These are phyloP conservation scores for Phellinidium pouzarii DNA, from an alignment of 1,284 basidiomycete species.

Conservation along the genomic window DNA sequence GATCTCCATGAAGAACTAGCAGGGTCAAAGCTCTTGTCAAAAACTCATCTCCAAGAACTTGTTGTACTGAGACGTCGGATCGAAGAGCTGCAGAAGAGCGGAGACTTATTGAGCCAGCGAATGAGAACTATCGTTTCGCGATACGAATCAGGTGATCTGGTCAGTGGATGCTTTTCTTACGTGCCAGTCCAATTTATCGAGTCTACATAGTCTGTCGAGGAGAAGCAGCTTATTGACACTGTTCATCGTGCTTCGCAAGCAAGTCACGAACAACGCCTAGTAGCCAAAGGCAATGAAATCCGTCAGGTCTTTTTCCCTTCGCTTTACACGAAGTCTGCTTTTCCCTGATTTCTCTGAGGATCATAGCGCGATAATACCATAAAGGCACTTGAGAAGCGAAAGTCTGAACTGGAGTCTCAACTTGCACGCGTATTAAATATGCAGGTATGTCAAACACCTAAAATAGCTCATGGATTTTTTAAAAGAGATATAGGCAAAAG, in stretches of 20 bases:
- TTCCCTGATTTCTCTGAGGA: neutral
- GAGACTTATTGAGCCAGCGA: slow-evolving; percentile 21
- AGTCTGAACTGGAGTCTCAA: slow-evolving; percentile 28
- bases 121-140: slow-evolving; percentile 29
- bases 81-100: slow-evolving; percentile 16
- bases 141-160: slow-evolving; percentile 31
- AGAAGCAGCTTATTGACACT: slow-evolving; percentile 30
- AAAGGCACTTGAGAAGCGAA: slow-evolving; percentile 28
- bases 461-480: too few relatives aligned
- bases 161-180: slow-evolving; percentile 19
- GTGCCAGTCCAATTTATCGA: neutral
- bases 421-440: slow-evolving; percentile 23
- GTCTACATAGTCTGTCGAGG: slow-evolving; percentile 27
- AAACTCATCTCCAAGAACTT: slow-evolving; percentile 10
- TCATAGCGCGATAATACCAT: slow-evolving; percentile 32
- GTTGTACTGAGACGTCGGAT: slow-evolving; percentile 22
- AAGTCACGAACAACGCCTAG: slow-evolving; percentile 31
- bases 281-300: slow-evolving; percentile 34
- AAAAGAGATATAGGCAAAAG: slow-evolving; percentile 5
- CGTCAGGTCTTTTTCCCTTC: slow-evolving; percentile 25
- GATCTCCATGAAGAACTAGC: slow-evolving; percentile 6
- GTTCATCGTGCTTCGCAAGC: slow-evolving; percentile 29
- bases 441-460: slow-evolving; percentile 19
- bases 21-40: slow-evolving; percentile 1
- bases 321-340: neutral